Conservation (phyloP, 768 basidiomycete genomes). For the Podaxis sp. region DNA sequence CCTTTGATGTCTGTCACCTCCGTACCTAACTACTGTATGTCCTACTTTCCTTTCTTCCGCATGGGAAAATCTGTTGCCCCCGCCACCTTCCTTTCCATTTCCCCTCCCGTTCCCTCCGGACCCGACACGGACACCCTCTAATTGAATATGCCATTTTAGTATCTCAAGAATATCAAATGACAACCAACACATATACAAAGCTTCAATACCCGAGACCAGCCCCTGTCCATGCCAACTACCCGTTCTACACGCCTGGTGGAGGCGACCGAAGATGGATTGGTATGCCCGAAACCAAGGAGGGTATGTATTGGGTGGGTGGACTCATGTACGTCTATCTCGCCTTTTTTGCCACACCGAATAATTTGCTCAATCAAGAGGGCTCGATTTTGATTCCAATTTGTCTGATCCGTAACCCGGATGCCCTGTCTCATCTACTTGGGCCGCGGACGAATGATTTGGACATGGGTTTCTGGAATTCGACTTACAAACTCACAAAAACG, state of each 20-base stretch:
- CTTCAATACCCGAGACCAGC: slow-evolving; percentile 58
- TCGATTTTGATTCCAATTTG: neutral
- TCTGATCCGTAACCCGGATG: neutral
- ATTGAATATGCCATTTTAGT: slow-evolving; percentile 15
- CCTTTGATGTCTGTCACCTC: slow-evolving; percentile 26
- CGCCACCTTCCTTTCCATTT: neutral
- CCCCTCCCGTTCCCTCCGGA: neutral
- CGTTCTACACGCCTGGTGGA: slow-evolving; percentile 68
- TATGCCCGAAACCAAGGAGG: slow-evolving; percentile 46
- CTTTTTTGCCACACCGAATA: neutral
- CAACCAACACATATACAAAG: slow-evolving; percentile 32
- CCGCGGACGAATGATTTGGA: neutral
- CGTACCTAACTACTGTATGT: slow-evolving; percentile 27
- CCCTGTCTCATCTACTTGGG: neutral
- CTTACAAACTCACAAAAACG: neutral
- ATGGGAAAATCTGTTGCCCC: neutral
- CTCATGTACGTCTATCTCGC: slow-evolving; percentile 46
- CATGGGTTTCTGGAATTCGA: neutral
- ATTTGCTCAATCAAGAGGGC: neutral
- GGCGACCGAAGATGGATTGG: slow-evolving; percentile 61
- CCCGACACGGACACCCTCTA: neutral
- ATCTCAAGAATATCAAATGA: slow-evolving; percentile 25
- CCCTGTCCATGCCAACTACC: slow-evolving; percentile 55
- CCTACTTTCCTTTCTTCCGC: slow-evolving; percentile 4
- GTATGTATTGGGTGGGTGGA: slow-evolving; percentile 69